Conservation (phyloP, 176 grass and related monocot genomes). For the Microstegium vimineum region DNA sequence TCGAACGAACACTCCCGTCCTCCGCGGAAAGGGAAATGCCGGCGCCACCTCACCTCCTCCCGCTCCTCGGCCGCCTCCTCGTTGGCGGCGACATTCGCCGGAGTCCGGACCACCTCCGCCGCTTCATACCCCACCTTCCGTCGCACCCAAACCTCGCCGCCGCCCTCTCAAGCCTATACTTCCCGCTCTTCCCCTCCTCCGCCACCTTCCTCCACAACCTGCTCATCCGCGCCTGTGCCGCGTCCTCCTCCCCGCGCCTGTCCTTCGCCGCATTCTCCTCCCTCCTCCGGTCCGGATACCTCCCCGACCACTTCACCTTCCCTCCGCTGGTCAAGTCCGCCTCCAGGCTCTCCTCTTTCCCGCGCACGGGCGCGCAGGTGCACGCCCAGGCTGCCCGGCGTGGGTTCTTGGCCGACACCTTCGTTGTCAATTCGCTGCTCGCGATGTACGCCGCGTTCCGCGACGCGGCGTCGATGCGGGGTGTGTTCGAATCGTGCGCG, state of each 20-base stretch:
- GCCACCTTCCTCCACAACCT: slow-evolving; percentile 66
- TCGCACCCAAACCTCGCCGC: slow-evolving; percentile 45
- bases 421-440: slow-evolving; percentile 53
- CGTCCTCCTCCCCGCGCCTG: slow-evolving; percentile 20
- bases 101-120: slow-evolving; percentile 28
- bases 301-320: slow-evolving; percentile 44
- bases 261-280: slow-evolving; percentile 40
- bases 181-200: slow-evolving; percentile 58
- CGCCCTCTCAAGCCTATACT: slow-evolving; percentile 43
- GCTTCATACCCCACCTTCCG: slow-evolving; percentile 40
- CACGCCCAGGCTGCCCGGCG: slow-evolving; percentile 52
- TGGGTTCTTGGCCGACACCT: slow-evolving; percentile 46
- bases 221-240: slow-evolving; percentile 51
- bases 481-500: slow-evolving; percentile 42
- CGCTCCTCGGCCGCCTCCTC: slow-evolving; percentile 43
- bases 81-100: slow-evolving; percentile 38
- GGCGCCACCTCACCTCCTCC: slow-evolving; percentile 36
- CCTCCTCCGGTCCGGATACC: slow-evolving; percentile 19
- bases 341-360: slow-evolving; percentile 32
- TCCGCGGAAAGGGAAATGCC: slow-evolving; percentile 9
- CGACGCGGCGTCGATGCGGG: slow-evolving; percentile 41
- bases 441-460: slow-evolving; percentile 58
- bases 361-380: slow-evolving; percentile 44
- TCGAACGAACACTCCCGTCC: not conserved
- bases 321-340: slow-evolving; percentile 29